Evolutionary conservation across 1,139 yeast species (phyloP), one percentile per base, ranked within the genome.

Genomic region (Scheffersomyces cryptocercus): DNA sequence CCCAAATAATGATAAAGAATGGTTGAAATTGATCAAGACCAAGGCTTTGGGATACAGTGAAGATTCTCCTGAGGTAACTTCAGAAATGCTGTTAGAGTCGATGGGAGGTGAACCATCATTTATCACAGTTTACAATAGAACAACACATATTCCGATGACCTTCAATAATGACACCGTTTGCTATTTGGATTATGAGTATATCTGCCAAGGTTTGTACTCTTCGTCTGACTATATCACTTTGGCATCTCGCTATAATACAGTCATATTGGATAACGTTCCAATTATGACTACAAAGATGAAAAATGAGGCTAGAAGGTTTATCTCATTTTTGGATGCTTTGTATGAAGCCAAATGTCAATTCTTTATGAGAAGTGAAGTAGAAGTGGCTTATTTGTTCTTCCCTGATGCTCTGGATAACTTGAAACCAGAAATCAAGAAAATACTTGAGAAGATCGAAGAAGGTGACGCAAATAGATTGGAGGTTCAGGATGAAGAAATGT

Each of bases 161-260:
- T 62, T 63, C 42, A 44, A 51, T 12, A 39, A 64, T 29, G 54
- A 70, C 1, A 70, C 75, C 0, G 63, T 70, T 4, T 85, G 82
- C 28, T 71, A 65, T 49, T 70, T 83, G 45, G 78, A 75, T 35
- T 85, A 81, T 52, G 64, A 64, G 3, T 71, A 81, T 38, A 70
- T 85, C n/a, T 83, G 89, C 54, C 74, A 69, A 39, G 81, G 82
- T 3, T 64, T 80, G 7, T 77, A 71, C 49, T 84, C 88, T 0
- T 78, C 88, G 0, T 83, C 87, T 1, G 91, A 85, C 55, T 85
- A 82, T 54, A 84, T 85, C 39, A 79, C 88, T 0, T 58, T 85
- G 34, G 84, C 90, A 0, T 79, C 88, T 0, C 68, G 70, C 24
- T 85, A 67, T 58, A 77, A 73, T 33, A 78, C 83, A 0, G 65